Evolutionary conservation across 202 grass and related monocot species (phyloP).

Genomic region (Musa balbisiana): DNA sequence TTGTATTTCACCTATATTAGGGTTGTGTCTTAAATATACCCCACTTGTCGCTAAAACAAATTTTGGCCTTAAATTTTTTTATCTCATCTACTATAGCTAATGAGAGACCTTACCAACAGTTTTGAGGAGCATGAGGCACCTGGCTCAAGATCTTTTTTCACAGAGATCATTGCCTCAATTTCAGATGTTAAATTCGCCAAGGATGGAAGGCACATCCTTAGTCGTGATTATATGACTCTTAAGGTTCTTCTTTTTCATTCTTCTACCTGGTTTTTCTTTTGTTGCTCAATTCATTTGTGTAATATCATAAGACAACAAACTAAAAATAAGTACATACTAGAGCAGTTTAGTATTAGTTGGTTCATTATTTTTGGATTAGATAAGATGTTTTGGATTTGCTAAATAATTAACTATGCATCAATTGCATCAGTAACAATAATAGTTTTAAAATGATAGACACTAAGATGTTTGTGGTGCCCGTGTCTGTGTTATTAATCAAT

Average conservation of each 20-base stretch:
- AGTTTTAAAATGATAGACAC: background rate
- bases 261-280: background rate
- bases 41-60: background rate
- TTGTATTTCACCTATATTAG: background rate
- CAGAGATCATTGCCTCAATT: slow-evolving; percentile 27
- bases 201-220: slow-evolving; percentile 28
- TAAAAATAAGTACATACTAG: background rate
- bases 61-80: background rate
- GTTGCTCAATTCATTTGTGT: background rate
- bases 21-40: background rate
- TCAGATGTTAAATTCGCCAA: slow-evolving; percentile 27
- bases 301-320: background rate
- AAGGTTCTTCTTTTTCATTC: slow-evolving; percentile 11
- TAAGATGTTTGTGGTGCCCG: too few relatives aligned
- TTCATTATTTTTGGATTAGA: background rate
- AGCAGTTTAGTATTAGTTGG: too few relatives aligned
- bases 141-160: slow-evolving; percentile 23
- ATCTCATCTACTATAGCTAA: background rate
- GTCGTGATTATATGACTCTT: slow-evolving; percentile 29
- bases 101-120: background rate
- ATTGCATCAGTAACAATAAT: background rate
- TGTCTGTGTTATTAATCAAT: background rate
- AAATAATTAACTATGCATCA: background rate
- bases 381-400: background rate
- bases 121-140: slow-evolving; percentile 20